A percentile compares a stretch with the other conserved stretches of the same genome.
phyloP scores from a whole-genome alignment of 2,329 filamentous ascomycete species.

The Botryotinia globosa region DNA sequence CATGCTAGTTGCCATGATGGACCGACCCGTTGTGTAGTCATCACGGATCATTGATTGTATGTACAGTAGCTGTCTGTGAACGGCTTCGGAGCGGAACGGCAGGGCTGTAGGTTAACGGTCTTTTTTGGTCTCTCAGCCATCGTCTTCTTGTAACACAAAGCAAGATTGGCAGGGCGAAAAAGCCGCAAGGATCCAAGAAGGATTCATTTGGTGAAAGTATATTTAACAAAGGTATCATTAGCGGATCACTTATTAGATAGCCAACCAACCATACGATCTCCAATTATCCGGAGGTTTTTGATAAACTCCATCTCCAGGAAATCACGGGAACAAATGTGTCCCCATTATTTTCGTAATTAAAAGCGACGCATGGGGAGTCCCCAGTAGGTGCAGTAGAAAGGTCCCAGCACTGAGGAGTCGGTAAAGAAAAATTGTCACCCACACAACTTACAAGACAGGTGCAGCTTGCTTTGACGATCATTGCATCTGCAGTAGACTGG shows the following conservation, averaged over 20 bases:
- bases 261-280: not conserved
- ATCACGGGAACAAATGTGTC: constrained; percentile 20
- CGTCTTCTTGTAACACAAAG: not conserved
- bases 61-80: not conserved
- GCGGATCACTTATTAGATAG: not conserved
- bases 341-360: constrained; percentile 6
- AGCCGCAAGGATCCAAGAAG: not conserved
- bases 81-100: not conserved
- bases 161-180: not conserved
- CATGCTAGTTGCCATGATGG: constrained; percentile 13
- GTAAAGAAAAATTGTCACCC: constrained; percentile 16
- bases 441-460: constrained; percentile 4
- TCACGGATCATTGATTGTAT: constrained; percentile 12
- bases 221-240: not conserved
- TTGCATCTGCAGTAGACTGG: constrained; percentile 7
- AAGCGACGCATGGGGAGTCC: constrained; percentile 2
- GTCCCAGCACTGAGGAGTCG: constrained; percentile 20
- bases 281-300: not conserved
- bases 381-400: constrained; percentile 10
- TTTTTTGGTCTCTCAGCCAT: not conserved
- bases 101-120: constrained; percentile 20
- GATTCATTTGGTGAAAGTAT: not conserved
- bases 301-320: not conserved
- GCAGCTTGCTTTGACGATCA: constrained; percentile 19
- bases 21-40: constrained; percentile 18